Percentiles rank a stretch among this genome's conserved stretches.
phyloP scores from a whole-genome alignment of 164 flowering plant genomes.

The Nymphaea colorata region DNA sequence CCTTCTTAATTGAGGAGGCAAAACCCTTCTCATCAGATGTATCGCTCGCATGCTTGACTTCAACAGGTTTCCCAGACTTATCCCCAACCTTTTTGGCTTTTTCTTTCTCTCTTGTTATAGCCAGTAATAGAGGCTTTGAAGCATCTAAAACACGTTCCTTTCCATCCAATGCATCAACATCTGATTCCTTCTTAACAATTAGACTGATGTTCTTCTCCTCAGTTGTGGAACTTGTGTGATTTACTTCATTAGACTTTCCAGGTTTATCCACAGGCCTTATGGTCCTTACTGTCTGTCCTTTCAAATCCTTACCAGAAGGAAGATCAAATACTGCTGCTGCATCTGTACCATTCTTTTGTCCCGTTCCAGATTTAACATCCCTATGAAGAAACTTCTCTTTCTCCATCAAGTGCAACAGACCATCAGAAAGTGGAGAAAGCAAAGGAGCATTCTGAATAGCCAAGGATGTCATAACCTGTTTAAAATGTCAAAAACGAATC shows the following conservation, averaged over 20 bases:
- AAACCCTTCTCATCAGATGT: background rate
- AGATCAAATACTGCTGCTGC: conserved; percentile 11
- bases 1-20: background rate
- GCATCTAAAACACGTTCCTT: conserved; percentile 15
- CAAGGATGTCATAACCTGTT: conserved; percentile 61
- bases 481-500: background rate
- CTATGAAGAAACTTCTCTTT: conserved; percentile 11
- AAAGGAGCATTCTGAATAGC: conserved; percentile 27
- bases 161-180: conserved; percentile 16
- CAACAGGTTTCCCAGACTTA: background rate
- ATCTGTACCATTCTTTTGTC: conserved; percentile 9
- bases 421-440: conserved; percentile 62
- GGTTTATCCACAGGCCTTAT: conserved; percentile 12
- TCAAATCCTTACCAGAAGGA: conserved; percentile 8
- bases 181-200: conserved; percentile 18
- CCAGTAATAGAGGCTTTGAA: conserved; percentile 7
- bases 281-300: conserved; percentile 20
- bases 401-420: conserved; percentile 27
- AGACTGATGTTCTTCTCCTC: conserved; percentile 5
- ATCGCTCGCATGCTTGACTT: background rate
- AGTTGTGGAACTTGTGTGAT: conserved; percentile 10
- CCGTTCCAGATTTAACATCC: conserved; percentile 9
- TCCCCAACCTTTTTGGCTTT: background rate
- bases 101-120: conserved; percentile 1
- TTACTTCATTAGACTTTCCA: conserved; percentile 12